Conservation (phyloP, 306 rosid species). For the Quercus gilva region DNA sequence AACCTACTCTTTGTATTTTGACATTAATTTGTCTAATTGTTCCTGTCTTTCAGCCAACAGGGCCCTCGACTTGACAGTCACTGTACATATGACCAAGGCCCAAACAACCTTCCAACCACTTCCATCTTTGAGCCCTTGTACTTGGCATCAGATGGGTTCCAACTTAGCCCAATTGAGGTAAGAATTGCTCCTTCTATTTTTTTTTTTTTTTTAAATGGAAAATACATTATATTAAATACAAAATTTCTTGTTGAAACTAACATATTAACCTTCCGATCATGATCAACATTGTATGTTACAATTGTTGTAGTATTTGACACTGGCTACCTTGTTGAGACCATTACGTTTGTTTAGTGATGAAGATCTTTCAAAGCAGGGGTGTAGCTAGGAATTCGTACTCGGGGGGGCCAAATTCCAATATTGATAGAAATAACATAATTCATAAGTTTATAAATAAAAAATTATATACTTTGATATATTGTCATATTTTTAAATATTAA, state of each 20-base stretch:
- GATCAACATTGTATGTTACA: neutral
- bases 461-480: too few relatives aligned
- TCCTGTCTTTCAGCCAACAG: neutral
- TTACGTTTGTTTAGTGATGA: constrained; percentile 20
- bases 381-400: too few relatives aligned
- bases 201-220: too few relatives aligned
- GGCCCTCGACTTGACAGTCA: constrained; percentile 17
- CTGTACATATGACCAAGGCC: constrained; percentile 22
- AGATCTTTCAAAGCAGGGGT: constrained; percentile 27
- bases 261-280: neutral
- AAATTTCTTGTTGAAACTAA: too few relatives aligned
- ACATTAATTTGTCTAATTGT: neutral
- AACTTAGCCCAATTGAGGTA: constrained; percentile 26
- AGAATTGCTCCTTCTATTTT: too few relatives aligned
- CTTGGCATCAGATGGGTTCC: constrained; percentile 16
- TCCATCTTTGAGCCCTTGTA: constrained; percentile 25
- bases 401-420: too few relatives aligned
- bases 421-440: too few relatives aligned
- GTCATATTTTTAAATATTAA: too few relatives aligned
- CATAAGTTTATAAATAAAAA: too few relatives aligned
- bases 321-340: constrained; percentile 37
- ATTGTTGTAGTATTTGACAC: constrained; percentile 19
- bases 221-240: too few relatives aligned
- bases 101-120: too few relatives aligned
- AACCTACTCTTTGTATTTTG: too few relatives aligned